Percentiles rank a stretch among this genome's conserved stretches.
Evolutionary conservation across 345 rosid genomes (phyloP).

Genomic region (Adansonia digitata): DNA sequence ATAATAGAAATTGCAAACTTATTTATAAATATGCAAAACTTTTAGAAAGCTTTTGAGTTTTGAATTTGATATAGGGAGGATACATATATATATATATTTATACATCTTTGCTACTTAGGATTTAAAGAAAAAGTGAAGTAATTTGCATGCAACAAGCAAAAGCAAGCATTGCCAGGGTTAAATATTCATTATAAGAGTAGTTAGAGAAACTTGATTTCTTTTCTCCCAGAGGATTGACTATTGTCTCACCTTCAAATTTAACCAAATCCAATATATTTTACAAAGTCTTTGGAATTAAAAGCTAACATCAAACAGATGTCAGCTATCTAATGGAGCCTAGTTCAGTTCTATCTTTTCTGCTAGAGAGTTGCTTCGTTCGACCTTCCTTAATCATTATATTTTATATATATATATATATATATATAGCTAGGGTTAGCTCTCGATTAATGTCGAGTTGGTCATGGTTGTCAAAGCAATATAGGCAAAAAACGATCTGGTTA

Average conservation of each 20-base stretch:
- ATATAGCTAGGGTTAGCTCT: too few relatives aligned
- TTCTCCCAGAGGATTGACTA: not conserved
- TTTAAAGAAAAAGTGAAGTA: not conserved
- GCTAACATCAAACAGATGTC: not conserved
- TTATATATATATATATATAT: too few relatives aligned
- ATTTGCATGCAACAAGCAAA: not conserved
- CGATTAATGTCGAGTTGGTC: not conserved
- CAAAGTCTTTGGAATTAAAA: not conserved
- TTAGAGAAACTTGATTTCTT: constrained; percentile 2
- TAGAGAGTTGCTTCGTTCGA: not conserved
- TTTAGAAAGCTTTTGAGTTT: too few relatives aligned
- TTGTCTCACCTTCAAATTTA: not conserved
- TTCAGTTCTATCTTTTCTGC: not conserved
- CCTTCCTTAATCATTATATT: too few relatives aligned
- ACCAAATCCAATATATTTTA: constrained; percentile 1
- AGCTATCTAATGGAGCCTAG: not conserved
- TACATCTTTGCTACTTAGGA: too few relatives aligned
- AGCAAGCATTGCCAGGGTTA: not conserved
- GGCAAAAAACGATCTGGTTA: not conserved
- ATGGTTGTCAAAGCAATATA: constrained; percentile 8
- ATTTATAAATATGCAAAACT: too few relatives aligned
- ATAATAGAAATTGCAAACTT: not conserved
- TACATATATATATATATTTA: too few relatives aligned
- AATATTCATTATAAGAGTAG: not conserved
- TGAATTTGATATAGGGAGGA: too few relatives aligned